Evolutionary conservation across 768 basidiomycete genomes (phyloP).

Genomic region (Xerocomus potaroensis): DNA sequence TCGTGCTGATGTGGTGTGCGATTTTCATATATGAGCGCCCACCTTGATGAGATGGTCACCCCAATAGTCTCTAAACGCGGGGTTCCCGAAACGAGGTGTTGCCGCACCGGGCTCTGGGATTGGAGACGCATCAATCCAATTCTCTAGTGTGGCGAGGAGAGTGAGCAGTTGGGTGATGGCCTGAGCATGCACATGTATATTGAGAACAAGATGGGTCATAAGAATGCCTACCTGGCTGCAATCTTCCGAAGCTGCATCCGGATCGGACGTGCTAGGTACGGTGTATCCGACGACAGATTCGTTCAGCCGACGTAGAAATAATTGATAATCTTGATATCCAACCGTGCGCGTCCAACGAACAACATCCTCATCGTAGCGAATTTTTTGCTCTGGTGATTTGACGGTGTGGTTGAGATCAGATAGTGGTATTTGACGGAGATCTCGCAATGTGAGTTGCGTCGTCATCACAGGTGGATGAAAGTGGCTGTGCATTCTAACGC

Average conservation of each 20-base stretch:
- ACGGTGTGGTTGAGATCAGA: slow-evolving; percentile 13
- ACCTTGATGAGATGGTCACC: slow-evolving; percentile 76
- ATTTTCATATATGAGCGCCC: no score
- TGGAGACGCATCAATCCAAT: slow-evolving; percentile 81
- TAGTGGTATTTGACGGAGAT: slow-evolving; percentile 31
- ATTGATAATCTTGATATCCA: slow-evolving; percentile 68
- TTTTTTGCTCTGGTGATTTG: slow-evolving; percentile 46
- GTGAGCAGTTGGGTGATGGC: slow-evolving; percentile 43
- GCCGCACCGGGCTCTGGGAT: slow-evolving; percentile 45
- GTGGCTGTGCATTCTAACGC: not conserved
- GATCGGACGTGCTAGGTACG: slow-evolving; percentile 38
- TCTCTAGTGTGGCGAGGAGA: slow-evolving; percentile 62
- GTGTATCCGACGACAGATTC: slow-evolving; percentile 69
- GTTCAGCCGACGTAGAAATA: slow-evolving; percentile 73
- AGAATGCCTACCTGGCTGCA: slow-evolving; percentile 19
- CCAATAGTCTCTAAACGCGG: slow-evolving; percentile 80
- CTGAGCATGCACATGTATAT: slow-evolving; percentile 31
- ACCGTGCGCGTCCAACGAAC: slow-evolving; percentile 63
- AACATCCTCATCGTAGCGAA: slow-evolving; percentile 71
- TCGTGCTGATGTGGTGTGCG: no score
- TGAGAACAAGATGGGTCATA: not conserved
- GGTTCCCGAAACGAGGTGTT: slow-evolving; percentile 86
- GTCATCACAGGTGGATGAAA: slow-evolving; percentile 9
- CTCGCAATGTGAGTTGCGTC: slow-evolving; percentile 14
- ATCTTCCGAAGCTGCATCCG: not conserved